Conservation (phyloP, 2,329 filamentous ascomycete species). For the Graphiopsis chlorocephala region DNA sequence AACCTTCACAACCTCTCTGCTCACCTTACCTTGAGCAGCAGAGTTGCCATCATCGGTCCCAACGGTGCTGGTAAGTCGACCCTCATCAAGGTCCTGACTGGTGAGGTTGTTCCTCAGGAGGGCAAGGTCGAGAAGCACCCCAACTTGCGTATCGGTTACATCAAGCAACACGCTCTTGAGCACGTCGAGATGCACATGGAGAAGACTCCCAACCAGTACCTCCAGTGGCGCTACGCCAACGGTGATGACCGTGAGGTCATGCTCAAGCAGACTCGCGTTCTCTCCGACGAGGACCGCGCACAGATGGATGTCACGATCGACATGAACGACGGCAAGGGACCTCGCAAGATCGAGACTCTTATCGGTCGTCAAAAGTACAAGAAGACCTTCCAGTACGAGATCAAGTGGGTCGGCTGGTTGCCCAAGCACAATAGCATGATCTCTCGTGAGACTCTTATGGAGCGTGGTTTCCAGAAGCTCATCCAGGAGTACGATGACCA, state of each 20-base stretch:
- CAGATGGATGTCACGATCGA: slow-evolving; percentile 93
- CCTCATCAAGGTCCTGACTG: slow-evolving; percentile 94
- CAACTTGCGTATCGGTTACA: slow-evolving; percentile 97
- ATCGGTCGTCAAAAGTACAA: slow-evolving; percentile 98
- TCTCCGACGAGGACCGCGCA: slow-evolving; percentile 78
- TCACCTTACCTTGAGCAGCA: slow-evolving; percentile 81
- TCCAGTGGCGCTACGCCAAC: slow-evolving; percentile 97
- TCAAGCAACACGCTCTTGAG: slow-evolving; percentile 98
- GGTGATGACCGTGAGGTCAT: slow-evolving; percentile 95
- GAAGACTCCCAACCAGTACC: slow-evolving; percentile 98
- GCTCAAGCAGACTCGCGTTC: slow-evolving; percentile 92
- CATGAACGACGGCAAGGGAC: slow-evolving; percentile 75
- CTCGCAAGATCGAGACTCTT: slow-evolving; percentile 76
- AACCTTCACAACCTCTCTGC: slow-evolving; percentile 87
- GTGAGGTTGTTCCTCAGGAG: slow-evolving; percentile 76
- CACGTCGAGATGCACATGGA: slow-evolving; percentile 99
- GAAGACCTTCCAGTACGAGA: slow-evolving; percentile 98
- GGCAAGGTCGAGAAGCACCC: slow-evolving; percentile 97
- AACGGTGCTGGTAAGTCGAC: slow-evolving; percentile 99
- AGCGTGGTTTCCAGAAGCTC: slow-evolving; percentile 86
- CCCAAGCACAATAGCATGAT: slow-evolving; percentile 93
- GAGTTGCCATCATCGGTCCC: slow-evolving; percentile 92
- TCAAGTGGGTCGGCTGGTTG: slow-evolving; percentile 86
- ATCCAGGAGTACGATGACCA: slow-evolving; percentile 98
- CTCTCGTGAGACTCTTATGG: slow-evolving; percentile 83